Evolutionary conservation across 805 yeast species (phyloP), one percentile per base, ranked within the genome.

Genomic region (Saccharomycopsis selenospora): DNA sequence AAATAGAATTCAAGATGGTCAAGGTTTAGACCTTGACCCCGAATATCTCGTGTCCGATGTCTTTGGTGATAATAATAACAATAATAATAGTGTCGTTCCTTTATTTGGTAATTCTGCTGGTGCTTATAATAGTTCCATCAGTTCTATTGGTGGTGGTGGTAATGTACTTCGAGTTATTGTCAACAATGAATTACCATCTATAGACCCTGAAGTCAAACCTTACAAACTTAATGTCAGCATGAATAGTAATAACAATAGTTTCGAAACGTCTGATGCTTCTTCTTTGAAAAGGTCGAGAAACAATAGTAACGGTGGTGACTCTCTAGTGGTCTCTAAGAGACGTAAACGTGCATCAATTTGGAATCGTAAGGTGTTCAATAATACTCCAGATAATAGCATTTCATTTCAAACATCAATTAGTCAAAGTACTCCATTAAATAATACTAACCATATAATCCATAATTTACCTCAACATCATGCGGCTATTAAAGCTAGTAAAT

Each of bases 351-450:
- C 20, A 17, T 33, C 38, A 20, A 20, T 33, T 14, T 33, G 38
- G 38, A 33, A 33, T 33, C 38, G 38, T 14, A 33, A 33, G 10
- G 38, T 33, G 38, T 33, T 33, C 38, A 33, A 33, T 27, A 27
- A 11, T 11, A 14, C 4, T 14, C 4, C n/a, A 17, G 17, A 14
- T 20, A 33, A 7, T 20, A 10, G 18, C 10, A 33, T 33, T 7
- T 33, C 23, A 67, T 79, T 25, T 54, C 59, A 26, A 71, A 71
- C 24, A 29, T 71, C 7, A 63, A 65, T 40, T 80, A 84, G 85
- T 56, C 73, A 11, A 72, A 77, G 20, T 73, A 76, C 57, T 50
- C 60, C 26, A 63, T 76, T 28, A 14, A 33, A 33, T 20, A 33
- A 17, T 20, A 33, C n/a, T 14, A 33, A 33, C 10, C 38, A 33